Base-by-base conservation (phyloP, 371 early-diverging fungal genomes). In the Phascolomyces articulosus region DNA sequence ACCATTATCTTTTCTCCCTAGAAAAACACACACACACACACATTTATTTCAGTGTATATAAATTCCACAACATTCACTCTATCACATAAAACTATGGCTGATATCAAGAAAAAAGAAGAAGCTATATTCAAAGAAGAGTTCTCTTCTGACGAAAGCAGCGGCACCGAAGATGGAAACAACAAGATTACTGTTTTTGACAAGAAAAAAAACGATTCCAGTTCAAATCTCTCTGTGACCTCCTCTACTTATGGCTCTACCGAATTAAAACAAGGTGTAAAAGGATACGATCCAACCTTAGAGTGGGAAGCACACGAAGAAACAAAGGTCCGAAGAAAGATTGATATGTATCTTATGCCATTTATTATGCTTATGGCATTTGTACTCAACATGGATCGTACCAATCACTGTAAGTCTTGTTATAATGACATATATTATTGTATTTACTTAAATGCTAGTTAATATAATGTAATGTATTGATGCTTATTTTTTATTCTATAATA, bases 361-460 rank as follows among this genome's bases (percentile, higher is more conserved):
- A 67, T 74, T 20, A 57, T 80, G 1, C 49, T 76, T 11, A 75
- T 71, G 71, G 72, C 80, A 6, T 80, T 80, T 66, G 74, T 77
- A 0, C 57, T 80, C 8, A 73, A 80, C 29, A 77, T 80, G 76
- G 80, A 80, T 60, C 69, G 80, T 40, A 80, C 80, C 8, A 80
- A 80, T 67, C 71, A 77, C n/a, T 75, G 80, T 80, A 75, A 72
- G 74, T 65, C 18, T 3, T 23, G 6, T 16, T 18, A 10, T 9
- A 23, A 1, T 51, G 4, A 10, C 21, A 10, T n/a, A 13, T 44
- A 13, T 20, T 47, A 4, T 47, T 47, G 8, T 47, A 47, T 20
- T n/a, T 47, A 47, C 16, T n/a, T n/a, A n/a, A n/a, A n/a, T n/a
- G n/a, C n/a, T n/a, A n/a, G n/a, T n/a, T n/a, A n/a, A n/a, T n/a